Evolutionary conservation across 495 filamentous ascomycete genomes (phyloP), one percentile per base, ranked within the genome.

Genomic region (Penicilliopsis zonata): DNA sequence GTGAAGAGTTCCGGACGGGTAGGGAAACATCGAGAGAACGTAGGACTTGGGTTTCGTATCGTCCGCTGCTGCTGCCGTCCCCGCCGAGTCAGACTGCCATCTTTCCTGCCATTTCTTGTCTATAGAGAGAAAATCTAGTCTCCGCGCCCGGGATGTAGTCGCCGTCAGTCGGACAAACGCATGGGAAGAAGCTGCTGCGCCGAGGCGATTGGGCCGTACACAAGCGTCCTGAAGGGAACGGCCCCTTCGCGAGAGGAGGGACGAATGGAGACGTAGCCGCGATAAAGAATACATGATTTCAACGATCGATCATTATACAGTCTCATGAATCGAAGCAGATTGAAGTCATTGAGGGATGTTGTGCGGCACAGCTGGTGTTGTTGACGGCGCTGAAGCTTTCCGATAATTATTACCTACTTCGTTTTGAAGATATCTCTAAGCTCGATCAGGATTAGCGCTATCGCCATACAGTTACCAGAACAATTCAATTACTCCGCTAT

Each of bases 21-120:
- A 94, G 2, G 86, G 86, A 46, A 93, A 93, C 86, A 94, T 94
- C 34, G 86, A 79, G 13, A 90, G 61, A 42, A 93, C 71, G 48
- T 88, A 94, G 43, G 72, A 78, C 42, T 73, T 77, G 10, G 64
- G 57, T 18, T 60, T 64, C 9, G 38, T 15, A 10, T 43, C 42
- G 22, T 34, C 22, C 30, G 12, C 20, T 18, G 31, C 13, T 25
- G 13, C 36, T 34, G 40, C 18, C 39, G 31, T 22, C 23, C 18
- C 13, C 23, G 28, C 33, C 21, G 42, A 24, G 28, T 55, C 47
- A 40, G 46, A 39, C 43, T 55, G 45, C 71, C 72, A 76, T 57
- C 47, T 66, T 25, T 52, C 41, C 21, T 73, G 79, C 85, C 85
- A 90, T 78, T 86, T 86, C 35, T 53, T 52, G 41, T 86, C 82